These are phyloP conservation scores for Botryobasidium botryosum DNA, from an alignment of 768 basidiomycete genomes.

Conservation along the genomic window DNA sequence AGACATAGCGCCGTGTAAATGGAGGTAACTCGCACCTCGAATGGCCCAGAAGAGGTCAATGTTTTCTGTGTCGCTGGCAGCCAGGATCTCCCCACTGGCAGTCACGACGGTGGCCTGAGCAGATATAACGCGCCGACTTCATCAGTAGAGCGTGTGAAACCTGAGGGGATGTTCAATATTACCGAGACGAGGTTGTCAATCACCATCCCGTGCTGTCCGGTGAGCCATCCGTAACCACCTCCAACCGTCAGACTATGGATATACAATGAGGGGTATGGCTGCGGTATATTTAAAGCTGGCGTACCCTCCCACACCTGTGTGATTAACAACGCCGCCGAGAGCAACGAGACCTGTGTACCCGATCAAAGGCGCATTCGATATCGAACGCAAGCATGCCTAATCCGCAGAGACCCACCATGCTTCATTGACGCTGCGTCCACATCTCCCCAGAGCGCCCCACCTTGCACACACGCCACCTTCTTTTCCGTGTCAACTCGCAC, in stretches of 20 bases:
- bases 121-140: background rate
- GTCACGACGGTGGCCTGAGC: slow-evolving; percentile 3
- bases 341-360: background rate
- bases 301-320: too few species aligned
- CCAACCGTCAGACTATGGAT: background rate
- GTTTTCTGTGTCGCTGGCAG: slow-evolving; percentile 1
- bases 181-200: slow-evolving; percentile 5
- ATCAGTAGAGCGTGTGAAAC: background rate
- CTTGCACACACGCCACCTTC: slow-evolving; percentile 5
- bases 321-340: background rate
- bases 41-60: slow-evolving; percentile 6
- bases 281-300: too few species aligned
- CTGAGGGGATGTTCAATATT: too few species aligned
- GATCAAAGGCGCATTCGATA: background rate
- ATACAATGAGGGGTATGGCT: slow-evolving; percentile 1
- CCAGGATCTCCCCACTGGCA: slow-evolving; percentile 5
- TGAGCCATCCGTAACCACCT: slow-evolving; percentile 1
- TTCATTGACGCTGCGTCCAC: background rate
- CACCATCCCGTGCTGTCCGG: slow-evolving; percentile 1
- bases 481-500: slow-evolving; percentile 5
- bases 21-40: background rate
- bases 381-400: background rate
- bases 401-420: slow-evolving; percentile 4
- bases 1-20: background rate
- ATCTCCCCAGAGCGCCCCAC: background rate